These are phyloP conservation scores for Serendipita vermifera DNA, from an alignment of 768 basidiomycete genomes.

Conservation along the genomic window DNA sequence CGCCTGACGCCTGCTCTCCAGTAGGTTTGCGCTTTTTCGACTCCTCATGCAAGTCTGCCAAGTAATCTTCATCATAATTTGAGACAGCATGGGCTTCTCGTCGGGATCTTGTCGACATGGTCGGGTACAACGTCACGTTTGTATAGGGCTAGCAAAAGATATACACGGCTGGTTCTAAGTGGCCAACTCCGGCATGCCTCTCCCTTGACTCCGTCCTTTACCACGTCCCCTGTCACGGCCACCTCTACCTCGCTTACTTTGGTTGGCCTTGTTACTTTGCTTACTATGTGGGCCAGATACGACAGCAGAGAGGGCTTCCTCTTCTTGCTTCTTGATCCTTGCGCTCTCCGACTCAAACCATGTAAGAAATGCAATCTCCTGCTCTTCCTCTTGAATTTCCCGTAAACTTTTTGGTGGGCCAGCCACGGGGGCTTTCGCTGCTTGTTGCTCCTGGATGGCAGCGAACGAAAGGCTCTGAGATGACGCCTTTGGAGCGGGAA, in stretches of 20 bases:
- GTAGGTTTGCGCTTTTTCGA: background rate
- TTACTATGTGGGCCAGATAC: too few relatives aligned
- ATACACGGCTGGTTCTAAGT: background rate
- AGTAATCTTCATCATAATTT: background rate
- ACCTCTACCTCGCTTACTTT: background rate
- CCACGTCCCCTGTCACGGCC: background rate
- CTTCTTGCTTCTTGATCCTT: slow-evolving; percentile 14
- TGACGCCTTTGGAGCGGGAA: slow-evolving; percentile 22
- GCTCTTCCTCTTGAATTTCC: slow-evolving; percentile 82
- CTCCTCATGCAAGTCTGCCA: background rate
- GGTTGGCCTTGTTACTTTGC: too few relatives aligned
- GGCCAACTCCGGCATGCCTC: background rate
- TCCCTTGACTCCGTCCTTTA: background rate
- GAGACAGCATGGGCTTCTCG: background rate
- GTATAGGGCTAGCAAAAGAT: background rate
- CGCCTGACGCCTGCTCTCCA: background rate
- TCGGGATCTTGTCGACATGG: background rate
- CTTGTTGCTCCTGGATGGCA: slow-evolving; percentile 73
- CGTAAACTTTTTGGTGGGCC: slow-evolving; percentile 51
- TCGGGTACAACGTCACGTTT: background rate
- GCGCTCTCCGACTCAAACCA: slow-evolving; percentile 74
- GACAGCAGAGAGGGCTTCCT: background rate
- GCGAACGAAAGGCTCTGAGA: slow-evolving; percentile 45
- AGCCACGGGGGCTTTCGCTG: slow-evolving; percentile 18
- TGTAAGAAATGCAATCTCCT: slow-evolving; percentile 57